These are phyloP conservation scores for Lunularia cruciata DNA, from an alignment of 225 moss, liverwort and hornwort species.

Conservation along the genomic window DNA sequence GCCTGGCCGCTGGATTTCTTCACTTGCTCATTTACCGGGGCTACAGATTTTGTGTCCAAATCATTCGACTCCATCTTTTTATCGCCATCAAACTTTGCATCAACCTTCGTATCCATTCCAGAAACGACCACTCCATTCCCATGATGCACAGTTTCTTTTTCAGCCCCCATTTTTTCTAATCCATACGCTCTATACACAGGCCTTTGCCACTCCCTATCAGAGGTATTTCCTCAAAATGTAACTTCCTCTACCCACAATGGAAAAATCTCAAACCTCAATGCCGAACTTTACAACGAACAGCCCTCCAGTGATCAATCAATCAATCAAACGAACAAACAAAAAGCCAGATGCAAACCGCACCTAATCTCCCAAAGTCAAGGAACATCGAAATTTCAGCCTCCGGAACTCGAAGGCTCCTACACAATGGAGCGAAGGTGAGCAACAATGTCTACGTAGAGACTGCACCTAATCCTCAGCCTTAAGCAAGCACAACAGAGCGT, in stretches of 20 bases:
- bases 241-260: too few species aligned
- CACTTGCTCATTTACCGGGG: neutral
- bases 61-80: neutral
- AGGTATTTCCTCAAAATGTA: neutral
- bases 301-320: too few species aligned
- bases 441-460: neutral
- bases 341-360: too few species aligned
- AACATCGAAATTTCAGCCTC: too few species aligned
- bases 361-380: neutral
- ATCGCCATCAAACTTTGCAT: neutral
- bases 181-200: slow-evolving; percentile 8
- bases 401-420: too few species aligned
- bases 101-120: neutral
- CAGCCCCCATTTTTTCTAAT: slow-evolving; percentile 12
- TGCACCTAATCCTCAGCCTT: neutral
- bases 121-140: neutral
- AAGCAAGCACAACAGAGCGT: neutral
- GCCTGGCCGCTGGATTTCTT: neutral
- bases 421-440: too few species aligned
- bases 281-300: too few species aligned
- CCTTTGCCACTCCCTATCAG: neutral
- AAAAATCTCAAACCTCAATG: too few species aligned
- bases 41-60: neutral
- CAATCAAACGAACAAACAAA: neutral
- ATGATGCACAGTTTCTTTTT: slow-evolving; percentile 1